Conservation (phyloP, 345 rosid genomes). For the Firmiana major region DNA sequence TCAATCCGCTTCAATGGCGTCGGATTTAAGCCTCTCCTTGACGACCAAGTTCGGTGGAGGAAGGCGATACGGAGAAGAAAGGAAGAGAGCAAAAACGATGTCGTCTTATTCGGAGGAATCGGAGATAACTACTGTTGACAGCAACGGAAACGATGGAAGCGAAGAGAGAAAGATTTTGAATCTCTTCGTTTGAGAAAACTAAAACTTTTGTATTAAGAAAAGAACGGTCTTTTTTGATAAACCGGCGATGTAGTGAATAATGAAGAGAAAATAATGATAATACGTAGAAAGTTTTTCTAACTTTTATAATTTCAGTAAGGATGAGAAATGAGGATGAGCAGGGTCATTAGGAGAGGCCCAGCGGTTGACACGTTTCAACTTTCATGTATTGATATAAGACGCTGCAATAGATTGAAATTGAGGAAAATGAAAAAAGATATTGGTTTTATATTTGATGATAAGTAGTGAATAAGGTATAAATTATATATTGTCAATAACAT, state of each 20-base stretch:
- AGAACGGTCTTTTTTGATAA: not conserved
- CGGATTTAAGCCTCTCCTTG: slow-evolving; percentile 25
- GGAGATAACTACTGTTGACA: slow-evolving; percentile 31
- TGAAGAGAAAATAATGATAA: not conserved
- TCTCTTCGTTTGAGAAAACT: slow-evolving; percentile 44
- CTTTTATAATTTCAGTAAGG: not conserved
- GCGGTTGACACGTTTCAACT: no score
- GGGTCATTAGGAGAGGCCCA: no score
- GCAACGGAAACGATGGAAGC: slow-evolving; percentile 14
- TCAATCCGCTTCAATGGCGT: slow-evolving; percentile 13
- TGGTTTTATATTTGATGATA: no score
- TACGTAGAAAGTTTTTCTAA: not conserved
- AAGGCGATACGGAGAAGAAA: slow-evolving; percentile 13
- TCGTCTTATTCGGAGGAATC: slow-evolving; percentile 37
- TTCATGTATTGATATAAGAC: no score
- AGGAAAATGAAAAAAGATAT: no score
- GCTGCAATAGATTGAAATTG: no score
- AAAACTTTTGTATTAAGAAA: no score
- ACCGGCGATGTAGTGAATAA: slow-evolving; percentile 29
- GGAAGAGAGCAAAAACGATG: slow-evolving; percentile 20
- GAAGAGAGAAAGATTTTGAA: slow-evolving; percentile 51
- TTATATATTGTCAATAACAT: no score
- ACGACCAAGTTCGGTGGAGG: slow-evolving; percentile 17
- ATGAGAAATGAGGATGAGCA: no score
- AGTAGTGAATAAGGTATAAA: no score